These are phyloP conservation scores for Didymosphaeria variabile DNA, from an alignment of 2,329 filamentous ascomycete genomes.

Conservation along the genomic window DNA sequence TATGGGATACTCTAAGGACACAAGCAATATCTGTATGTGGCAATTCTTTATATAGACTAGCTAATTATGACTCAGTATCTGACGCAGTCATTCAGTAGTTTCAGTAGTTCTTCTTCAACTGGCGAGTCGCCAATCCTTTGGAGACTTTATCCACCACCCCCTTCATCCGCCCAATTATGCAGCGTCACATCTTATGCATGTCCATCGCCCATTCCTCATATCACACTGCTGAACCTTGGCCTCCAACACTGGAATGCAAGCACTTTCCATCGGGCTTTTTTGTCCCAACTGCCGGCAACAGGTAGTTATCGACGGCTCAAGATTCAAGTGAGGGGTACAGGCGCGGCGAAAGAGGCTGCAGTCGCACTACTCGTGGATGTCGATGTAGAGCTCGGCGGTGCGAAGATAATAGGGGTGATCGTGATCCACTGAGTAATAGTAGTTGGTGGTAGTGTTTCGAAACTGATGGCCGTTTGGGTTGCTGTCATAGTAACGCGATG, in stretches of 20 bases:
- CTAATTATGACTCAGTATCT: neutral
- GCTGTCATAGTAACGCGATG: neutral
- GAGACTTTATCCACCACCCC: neutral
- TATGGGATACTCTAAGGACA: too few species aligned
- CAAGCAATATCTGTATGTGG: too few species aligned
- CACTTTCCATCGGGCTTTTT: neutral
- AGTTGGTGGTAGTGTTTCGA: neutral
- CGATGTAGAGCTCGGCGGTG: neutral
- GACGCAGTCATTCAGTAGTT: neutral
- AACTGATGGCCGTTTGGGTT: neutral
- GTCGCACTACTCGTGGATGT: neutral
- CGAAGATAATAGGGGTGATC: neutral
- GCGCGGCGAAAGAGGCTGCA: neutral
- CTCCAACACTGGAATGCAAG: neutral
- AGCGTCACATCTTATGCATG: constrained; percentile 2
- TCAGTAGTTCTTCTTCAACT: neutral
- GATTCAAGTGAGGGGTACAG: neutral
- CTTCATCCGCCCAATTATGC: neutral
- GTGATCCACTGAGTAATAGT: constrained; percentile 1
- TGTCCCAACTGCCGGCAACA: neutral
- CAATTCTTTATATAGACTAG: too few species aligned
- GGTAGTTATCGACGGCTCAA: neutral
- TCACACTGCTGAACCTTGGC: neutral
- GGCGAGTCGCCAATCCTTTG: neutral
- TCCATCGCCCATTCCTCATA: neutral